Conservation (phyloP, 2,329 filamentous ascomycete genomes). For the Gliomastix tumulicola region DNA sequence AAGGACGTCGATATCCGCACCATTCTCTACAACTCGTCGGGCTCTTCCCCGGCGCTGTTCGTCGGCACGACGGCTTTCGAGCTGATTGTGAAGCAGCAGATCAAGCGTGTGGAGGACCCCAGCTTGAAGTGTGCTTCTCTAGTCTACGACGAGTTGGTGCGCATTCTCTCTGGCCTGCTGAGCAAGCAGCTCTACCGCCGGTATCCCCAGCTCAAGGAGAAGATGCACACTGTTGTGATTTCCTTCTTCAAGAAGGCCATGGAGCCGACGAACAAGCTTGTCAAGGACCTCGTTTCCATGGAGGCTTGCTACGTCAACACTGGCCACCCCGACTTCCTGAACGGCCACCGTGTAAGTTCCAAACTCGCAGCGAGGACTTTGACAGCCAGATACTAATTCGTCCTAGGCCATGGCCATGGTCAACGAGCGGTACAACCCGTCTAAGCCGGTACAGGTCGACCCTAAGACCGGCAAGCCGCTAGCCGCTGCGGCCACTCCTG, state of each 20-base stretch:
- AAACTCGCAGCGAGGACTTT: background rate
- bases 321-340: slow-evolving; percentile 94
- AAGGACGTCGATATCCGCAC: slow-evolving; percentile 98
- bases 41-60: slow-evolving; percentile 91
- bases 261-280: slow-evolving; percentile 97
- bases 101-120: slow-evolving; percentile 91
- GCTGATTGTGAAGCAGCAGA: slow-evolving; percentile 97
- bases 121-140: slow-evolving; percentile 96
- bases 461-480: slow-evolving; percentile 98
- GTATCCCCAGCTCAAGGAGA: slow-evolving; percentile 94
- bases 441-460: slow-evolving; percentile 89
- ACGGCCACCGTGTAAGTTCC: slow-evolving; percentile 73
- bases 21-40: slow-evolving; percentile 98
- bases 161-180: slow-evolving; percentile 85
- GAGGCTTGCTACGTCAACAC: slow-evolving; percentile 98
- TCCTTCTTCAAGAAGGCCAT: slow-evolving; percentile 96
- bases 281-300: slow-evolving; percentile 88
- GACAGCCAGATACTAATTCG: slow-evolving; percentile 8
- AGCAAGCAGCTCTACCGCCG: slow-evolving; percentile 84
- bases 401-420: slow-evolving; percentile 88
- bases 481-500: slow-evolving; percentile 55
- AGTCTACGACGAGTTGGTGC: slow-evolving; percentile 94
- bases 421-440: slow-evolving; percentile 77
- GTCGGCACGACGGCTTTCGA: slow-evolving; percentile 98
- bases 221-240: slow-evolving; percentile 89